Evolutionary conservation across 1,284 basidiomycete species (phyloP), one percentile per base, ranked within the genome.

Genomic region (Sporisorium reilianum): DNA sequence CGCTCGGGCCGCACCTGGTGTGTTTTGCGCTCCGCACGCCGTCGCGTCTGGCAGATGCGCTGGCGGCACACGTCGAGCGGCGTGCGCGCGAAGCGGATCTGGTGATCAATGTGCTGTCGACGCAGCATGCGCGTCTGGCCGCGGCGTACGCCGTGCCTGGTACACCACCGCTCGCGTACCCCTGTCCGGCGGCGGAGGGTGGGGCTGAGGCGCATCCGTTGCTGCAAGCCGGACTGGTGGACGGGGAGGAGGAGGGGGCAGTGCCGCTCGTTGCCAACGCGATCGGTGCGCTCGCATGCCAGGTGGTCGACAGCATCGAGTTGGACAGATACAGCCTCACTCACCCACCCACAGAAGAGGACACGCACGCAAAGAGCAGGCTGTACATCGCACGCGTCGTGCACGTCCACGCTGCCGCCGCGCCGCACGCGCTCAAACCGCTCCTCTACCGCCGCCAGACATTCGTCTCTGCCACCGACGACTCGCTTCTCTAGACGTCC

Each of bases 11-110:
- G 18, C 57, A 71, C 14, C 38, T 75, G 58, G 55, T 71, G 1
- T 64, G 56, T 7, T 75, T 75, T 32, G 54, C 64, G 6, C 64
- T 75, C 22, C 55, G 56, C 40, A 75, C 68, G 18, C 73, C 73
- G 5, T 61, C 55, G 1, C 52, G 51, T 14, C 55, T 75, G 5
- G 59, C 68, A 3, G 64, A 67, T 32, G 56, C 73, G 0, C 38
- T 75, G 20, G 14, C 28, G 18, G 23, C 40, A 9, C 61, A 64
- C 25, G 38, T 48, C 2, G 10, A 16, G 16, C n/a, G 25, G 16
- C 11, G n/a, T 0, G 4, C 3, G 32, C 16, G 3, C 5, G 30
- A 9, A 18, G 63, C 52, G 36, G 63, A 65, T 38, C 58, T 65
- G 11, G 63, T 65, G 11, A 48, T 61, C 42, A 66, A 66, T 28